Percentiles rank a stretch among this genome's conserved stretches.
These are phyloP conservation scores for Lactarius indigo DNA, from an alignment of 768 basidiomycete species.

Conservation along the genomic window DNA sequence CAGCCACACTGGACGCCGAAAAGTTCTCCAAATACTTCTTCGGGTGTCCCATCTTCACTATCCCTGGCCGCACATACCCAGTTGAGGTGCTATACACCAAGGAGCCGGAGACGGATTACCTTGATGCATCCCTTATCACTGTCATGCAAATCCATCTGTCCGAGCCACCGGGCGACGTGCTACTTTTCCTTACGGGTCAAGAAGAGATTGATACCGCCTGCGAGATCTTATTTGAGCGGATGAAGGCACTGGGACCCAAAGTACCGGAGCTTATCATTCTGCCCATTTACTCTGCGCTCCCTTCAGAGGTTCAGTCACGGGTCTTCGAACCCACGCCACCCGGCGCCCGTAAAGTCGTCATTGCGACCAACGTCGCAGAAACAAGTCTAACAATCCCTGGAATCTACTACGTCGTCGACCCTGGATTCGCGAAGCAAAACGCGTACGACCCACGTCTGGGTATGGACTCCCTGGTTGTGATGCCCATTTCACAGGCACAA, in stretches of 20 bases:
- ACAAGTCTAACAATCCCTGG: constrained; percentile 98
- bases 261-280: constrained; percentile 96
- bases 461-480: constrained; percentile 98
- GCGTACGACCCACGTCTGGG: constrained; percentile 96
- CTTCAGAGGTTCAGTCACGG: constrained; percentile 95
- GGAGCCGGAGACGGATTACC: constrained; percentile 95
- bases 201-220: constrained; percentile 98
- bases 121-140: constrained; percentile 96
- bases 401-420: constrained; percentile 98
- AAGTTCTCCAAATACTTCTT: constrained; percentile 99
- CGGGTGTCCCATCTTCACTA: constrained; percentile 98
- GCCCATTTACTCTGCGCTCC: constrained; percentile 96
- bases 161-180: constrained; percentile 93
- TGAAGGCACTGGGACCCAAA: constrained; percentile 98
- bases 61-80: constrained; percentile 98
- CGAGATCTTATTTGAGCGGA: constrained; percentile 96
- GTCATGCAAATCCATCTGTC: constrained; percentile 99
- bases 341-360: constrained; percentile 97
- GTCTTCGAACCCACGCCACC: constrained; percentile 98
- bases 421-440: constrained; percentile 98
- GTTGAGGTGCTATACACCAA: constrained; percentile 99
- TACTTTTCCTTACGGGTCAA: constrained; percentile 97
- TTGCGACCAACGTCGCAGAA: constrained; percentile 99
- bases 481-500: constrained; percentile 98
- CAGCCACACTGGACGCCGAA: constrained; percentile 97